These are phyloP conservation scores for Ammopiptanthus mongolicus DNA, from an alignment of 306 rosid species.

Conservation along the genomic window DNA sequence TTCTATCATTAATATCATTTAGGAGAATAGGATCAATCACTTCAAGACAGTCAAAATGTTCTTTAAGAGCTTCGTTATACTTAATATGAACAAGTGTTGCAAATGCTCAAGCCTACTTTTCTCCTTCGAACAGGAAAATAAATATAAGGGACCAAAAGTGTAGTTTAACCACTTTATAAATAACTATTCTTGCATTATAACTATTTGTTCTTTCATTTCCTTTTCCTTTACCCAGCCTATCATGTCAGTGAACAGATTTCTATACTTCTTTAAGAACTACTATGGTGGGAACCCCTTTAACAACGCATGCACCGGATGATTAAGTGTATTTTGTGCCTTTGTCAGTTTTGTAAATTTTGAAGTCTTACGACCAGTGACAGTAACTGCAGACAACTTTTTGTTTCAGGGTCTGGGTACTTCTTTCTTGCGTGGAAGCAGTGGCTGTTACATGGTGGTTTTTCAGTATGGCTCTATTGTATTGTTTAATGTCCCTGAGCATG, in stretches of 20 bases:
- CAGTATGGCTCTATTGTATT: slow-evolving; percentile 93
- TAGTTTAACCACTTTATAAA: too few relatives aligned
- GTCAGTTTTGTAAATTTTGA: not conserved
- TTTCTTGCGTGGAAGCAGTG: slow-evolving; percentile 67
- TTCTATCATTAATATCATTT: too few relatives aligned
- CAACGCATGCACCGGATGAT: not conserved
- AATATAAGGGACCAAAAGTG: too few relatives aligned
- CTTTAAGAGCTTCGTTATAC: too few relatives aligned
- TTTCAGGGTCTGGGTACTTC: slow-evolving; percentile 61
- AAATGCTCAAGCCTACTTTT: too few relatives aligned
- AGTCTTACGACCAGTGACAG: not conserved
- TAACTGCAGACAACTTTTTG: slow-evolving; percentile 17
- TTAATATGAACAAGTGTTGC: too few relatives aligned
- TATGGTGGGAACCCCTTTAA: not conserved
- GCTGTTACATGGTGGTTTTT: slow-evolving; percentile 86
- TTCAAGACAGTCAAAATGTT: too few relatives aligned
- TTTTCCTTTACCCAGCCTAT: not conserved
- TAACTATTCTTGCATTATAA: not conserved
- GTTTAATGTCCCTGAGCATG: slow-evolving; percentile 74
- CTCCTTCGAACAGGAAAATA: too few relatives aligned
- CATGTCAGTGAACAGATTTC: not conserved
- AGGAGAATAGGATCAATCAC: too few relatives aligned
- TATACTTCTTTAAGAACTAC: not conserved
- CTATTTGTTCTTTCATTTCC: not conserved
- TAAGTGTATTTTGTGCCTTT: slow-evolving; percentile 7